Percentiles rank a stretch among this genome's conserved stretches.
phyloP scores from a whole-genome alignment of 192 early-diverging fungal genomes.

The Linderina pennispora region DNA sequence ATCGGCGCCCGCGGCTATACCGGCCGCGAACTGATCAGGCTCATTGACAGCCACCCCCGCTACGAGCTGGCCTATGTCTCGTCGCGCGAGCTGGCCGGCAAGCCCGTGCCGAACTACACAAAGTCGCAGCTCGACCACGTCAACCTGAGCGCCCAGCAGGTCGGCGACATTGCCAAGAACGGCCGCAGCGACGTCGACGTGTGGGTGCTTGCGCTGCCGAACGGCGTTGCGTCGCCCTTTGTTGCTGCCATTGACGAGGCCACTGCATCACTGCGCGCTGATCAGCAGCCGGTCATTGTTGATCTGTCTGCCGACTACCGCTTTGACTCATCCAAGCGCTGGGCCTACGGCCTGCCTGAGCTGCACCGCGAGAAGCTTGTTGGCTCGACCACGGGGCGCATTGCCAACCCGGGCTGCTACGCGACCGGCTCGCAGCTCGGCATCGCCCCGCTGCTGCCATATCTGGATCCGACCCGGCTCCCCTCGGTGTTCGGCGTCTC shows the following conservation, averaged over 20 bases:
- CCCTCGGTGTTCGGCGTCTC: conserved; percentile 93
- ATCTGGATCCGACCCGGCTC: conserved; percentile 43
- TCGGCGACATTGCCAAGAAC: conserved; percentile 49
- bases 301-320: conserved; percentile 94
- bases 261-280: conserved; percentile 41
- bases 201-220: conserved; percentile 97
- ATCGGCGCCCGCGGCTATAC: conserved; percentile 98
- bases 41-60: conserved; percentile 82
- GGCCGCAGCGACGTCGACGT: conserved; percentile 70
- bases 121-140: conserved; percentile 62
- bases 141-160: conserved; percentile 71
- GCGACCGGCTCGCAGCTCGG: conserved; percentile 95
- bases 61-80: conserved; percentile 84
- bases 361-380: conserved; percentile 63
- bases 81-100: conserved; percentile 91
- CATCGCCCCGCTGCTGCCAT: conserved; percentile 75
- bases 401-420: conserved; percentile 98
- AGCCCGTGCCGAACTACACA: conserved; percentile 72
- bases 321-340: conserved; percentile 63
- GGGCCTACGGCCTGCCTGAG: conserved; percentile 89
- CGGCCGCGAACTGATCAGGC: conserved; percentile 87
- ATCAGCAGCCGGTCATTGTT: conserved; percentile 59
- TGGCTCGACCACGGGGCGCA: conserved; percentile 50
- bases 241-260: conserved; percentile 66
- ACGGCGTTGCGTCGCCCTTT: conserved; percentile 90